A percentile compares a stretch with the other conserved stretches of the same genome.
phyloP scores from a whole-genome alignment of 108 stramenopile genomes.

The Cyclotella atomus region DNA sequence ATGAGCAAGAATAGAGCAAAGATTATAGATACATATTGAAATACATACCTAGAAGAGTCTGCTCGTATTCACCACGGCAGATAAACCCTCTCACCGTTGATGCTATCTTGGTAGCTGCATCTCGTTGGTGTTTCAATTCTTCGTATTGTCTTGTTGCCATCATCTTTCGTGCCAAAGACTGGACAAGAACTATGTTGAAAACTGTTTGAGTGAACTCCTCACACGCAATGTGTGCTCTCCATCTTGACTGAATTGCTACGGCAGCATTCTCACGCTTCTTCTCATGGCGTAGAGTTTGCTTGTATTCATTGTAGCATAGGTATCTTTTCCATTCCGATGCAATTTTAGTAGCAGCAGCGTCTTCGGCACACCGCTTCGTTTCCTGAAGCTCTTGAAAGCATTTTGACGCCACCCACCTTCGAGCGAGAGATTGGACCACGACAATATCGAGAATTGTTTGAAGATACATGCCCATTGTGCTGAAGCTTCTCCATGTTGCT shows the following conservation, averaged over 20 bases:
- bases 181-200: not conserved
- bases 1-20: not conserved
- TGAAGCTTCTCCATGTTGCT: not conserved
- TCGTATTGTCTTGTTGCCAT: not conserved
- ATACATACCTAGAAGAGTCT: not conserved
- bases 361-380: not conserved
- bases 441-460: not conserved
- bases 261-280: not conserved
- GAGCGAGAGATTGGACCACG: not conserved
- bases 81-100: not conserved
- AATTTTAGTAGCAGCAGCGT: not conserved
- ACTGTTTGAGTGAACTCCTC: not conserved
- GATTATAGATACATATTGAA: not conserved
- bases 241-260: not conserved
- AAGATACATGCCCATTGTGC: not conserved
- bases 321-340: not conserved
- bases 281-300: not conserved
- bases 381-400: not conserved
- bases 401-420: not conserved
- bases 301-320: not conserved
- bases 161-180: not conserved
- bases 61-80: not conserved
- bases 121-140: not conserved
- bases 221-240: not conserved
- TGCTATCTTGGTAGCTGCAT: slow-evolving; percentile 2